These are phyloP conservation scores for Kurtzmaniella fragi DNA, from an alignment of 805 yeast genomes.

Conservation along the genomic window DNA sequence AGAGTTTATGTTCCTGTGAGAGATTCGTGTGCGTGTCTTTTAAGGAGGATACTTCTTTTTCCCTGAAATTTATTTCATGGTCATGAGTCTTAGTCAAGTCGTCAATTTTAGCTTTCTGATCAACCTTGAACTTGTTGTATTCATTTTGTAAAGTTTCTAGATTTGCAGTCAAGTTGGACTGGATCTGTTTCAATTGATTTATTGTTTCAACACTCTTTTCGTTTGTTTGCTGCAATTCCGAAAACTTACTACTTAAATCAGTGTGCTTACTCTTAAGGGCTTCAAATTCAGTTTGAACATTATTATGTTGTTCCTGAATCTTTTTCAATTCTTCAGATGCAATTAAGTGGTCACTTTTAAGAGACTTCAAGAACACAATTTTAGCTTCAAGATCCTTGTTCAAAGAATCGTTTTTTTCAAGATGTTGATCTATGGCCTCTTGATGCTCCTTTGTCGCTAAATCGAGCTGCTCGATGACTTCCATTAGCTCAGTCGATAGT, in stretches of 20 bases:
- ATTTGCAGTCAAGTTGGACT: background rate
- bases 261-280: conserved; percentile 1
- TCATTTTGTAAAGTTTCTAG: conserved; percentile 3
- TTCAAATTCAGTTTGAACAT: conserved; percentile 9
- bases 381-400: background rate
- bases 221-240: conserved; percentile 7
- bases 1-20: too few relatives aligned
- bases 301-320: conserved; percentile 15
- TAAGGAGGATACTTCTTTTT: background rate
- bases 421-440: background rate
- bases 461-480: background rate
- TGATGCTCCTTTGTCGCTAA: background rate
- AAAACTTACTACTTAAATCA: conserved; percentile 4
- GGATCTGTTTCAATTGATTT: background rate
- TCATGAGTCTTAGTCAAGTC: conserved; percentile 7
- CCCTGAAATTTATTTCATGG: background rate
- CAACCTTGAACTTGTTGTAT: conserved; percentile 2
- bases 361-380: conserved; percentile 16
- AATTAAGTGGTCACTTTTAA: conserved; percentile 15
- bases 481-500: background rate
- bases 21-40: conserved; percentile 1
- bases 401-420: background rate
- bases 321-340: conserved; percentile 15
- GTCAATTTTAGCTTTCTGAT: conserved; percentile 9
- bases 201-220: conserved; percentile 1